phyloP scores from a whole-genome alignment of 2,329 filamentous ascomycete genomes.

The Zopfia rhizophila region DNA sequence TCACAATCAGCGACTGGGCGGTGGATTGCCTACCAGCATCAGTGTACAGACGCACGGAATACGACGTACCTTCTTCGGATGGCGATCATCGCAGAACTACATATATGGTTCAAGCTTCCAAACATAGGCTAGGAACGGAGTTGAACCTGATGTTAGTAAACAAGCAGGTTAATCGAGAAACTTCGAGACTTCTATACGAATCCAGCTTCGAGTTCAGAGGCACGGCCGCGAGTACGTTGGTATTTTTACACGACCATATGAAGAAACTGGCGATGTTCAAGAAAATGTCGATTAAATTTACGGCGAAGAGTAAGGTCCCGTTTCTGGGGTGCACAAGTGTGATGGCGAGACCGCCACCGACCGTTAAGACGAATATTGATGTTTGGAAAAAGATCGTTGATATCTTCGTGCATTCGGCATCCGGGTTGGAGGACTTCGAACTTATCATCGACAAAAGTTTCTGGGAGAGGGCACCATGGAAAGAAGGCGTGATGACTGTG shows the following conservation, averaged over 20 bases:
- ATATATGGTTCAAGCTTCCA: conserved; percentile 5
- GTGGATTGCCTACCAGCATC: conserved; percentile 7
- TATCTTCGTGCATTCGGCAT: conserved; percentile 5
- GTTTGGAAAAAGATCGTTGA: conserved; percentile 17
- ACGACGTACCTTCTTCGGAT: conserved; percentile 11
- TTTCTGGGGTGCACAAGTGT: conserved; percentile 18
- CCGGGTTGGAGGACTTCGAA: conserved; percentile 19
- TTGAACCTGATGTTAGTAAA: conserved; percentile 17
- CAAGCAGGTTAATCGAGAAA: conserved; percentile 12
- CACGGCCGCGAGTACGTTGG: conserved; percentile 14
- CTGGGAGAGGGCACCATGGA: conserved; percentile 18
- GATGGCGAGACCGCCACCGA: conserved; percentile 6
- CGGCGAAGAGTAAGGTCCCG: conserved; percentile 2
- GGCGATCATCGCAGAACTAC: conserved; percentile 15
- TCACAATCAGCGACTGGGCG: conserved; percentile 20
- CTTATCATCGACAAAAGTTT: conserved; percentile 20
- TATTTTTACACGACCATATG: conserved; percentile 21
- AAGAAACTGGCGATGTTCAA: conserved; percentile 8
- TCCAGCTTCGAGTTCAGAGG: conserved; percentile 18
- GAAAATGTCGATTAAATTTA: conserved; percentile 15
- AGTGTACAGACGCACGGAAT: conserved; percentile 15
- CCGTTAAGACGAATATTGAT: conserved; percentile 11
- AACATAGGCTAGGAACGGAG: not conserved
- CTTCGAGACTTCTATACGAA: conserved; percentile 17
- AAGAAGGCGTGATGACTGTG: conserved; percentile 12